These are phyloP conservation scores for Tilletiopsis washingtonensis DNA, from an alignment of 1,284 basidiomycete species.

Conservation along the genomic window DNA sequence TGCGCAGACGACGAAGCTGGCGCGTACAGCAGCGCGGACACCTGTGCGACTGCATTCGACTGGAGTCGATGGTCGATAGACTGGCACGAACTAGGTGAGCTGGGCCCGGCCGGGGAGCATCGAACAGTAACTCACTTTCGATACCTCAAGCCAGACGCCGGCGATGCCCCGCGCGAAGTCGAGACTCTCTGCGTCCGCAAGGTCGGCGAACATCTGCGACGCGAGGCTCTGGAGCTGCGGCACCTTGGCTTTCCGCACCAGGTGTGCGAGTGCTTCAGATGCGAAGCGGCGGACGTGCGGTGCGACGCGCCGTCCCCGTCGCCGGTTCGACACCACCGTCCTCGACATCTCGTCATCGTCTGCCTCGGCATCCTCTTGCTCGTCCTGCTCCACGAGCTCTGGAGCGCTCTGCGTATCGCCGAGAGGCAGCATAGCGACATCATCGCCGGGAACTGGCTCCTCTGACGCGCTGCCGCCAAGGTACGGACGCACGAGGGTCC, in stretches of 20 bases:
- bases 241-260: conserved; percentile 36
- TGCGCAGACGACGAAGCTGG: too few species aligned
- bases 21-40: conserved; percentile 17
- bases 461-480: conserved; percentile 16
- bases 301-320: conserved; percentile 13
- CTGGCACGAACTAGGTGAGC: conserved; percentile 1
- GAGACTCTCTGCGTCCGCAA: conserved; percentile 12
- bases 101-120: too few species aligned
- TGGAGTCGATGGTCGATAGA: conserved; percentile 35
- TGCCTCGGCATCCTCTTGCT: conserved; percentile 5
- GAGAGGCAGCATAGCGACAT: not conserved
- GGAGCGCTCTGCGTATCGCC: not conserved
- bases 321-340: not conserved
- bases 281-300: conserved; percentile 41
- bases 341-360: not conserved
- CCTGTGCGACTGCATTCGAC: conserved; percentile 17
- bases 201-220: conserved; percentile 24
- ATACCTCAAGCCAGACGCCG: conserved; percentile 39
- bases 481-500: conserved; percentile 30
- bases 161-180: conserved; percentile 36
- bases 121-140: conserved; percentile 10
- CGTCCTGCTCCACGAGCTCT: not conserved
- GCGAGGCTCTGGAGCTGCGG: conserved; percentile 24
- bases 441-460: not conserved
- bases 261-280: conserved; percentile 42